Conservation (phyloP, 2,329 filamentous ascomycete species). For the Pseudogymnoascus sp. region DNA sequence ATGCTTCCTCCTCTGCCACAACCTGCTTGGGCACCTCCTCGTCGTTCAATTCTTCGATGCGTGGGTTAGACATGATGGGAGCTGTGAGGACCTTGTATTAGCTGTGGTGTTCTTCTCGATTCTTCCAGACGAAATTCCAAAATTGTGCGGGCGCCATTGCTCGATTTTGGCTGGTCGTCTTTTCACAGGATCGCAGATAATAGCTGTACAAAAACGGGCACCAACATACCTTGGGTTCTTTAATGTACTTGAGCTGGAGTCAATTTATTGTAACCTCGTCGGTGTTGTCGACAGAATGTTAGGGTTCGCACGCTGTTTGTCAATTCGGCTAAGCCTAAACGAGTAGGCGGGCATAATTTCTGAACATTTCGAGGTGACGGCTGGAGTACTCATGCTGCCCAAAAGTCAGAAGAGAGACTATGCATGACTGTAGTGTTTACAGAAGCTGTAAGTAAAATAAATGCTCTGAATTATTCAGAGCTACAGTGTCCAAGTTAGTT, state of each 20-base stretch:
- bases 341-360: constrained; percentile 8
- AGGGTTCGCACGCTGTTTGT: constrained; percentile 6
- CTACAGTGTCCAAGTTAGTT: too few species aligned
- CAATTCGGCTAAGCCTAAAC: constrained; percentile 8
- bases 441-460: too few species aligned
- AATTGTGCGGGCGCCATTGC: constrained; percentile 7
- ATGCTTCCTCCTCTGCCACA: constrained; percentile 64
- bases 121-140: not conserved
- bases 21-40: constrained; percentile 80
- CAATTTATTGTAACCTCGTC: constrained; percentile 1
- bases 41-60: constrained; percentile 95
- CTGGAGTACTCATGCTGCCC: too few species aligned
- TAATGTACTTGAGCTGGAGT: not conserved
- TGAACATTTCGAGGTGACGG: constrained; percentile 2
- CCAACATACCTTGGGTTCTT: not conserved
- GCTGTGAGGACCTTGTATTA: constrained; percentile 25
- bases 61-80: constrained; percentile 85
- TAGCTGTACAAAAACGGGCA: not conserved
- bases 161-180: constrained; percentile 4
- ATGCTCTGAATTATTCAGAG: too few species aligned
- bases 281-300: constrained; percentile 3
- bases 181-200: not conserved
- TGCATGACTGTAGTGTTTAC: too few species aligned
- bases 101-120: constrained; percentile 14
- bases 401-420: too few species aligned